phyloP scores from a whole-genome alignment of 2,329 filamentous ascomycete genomes.

The Remersonia thermophila region DNA sequence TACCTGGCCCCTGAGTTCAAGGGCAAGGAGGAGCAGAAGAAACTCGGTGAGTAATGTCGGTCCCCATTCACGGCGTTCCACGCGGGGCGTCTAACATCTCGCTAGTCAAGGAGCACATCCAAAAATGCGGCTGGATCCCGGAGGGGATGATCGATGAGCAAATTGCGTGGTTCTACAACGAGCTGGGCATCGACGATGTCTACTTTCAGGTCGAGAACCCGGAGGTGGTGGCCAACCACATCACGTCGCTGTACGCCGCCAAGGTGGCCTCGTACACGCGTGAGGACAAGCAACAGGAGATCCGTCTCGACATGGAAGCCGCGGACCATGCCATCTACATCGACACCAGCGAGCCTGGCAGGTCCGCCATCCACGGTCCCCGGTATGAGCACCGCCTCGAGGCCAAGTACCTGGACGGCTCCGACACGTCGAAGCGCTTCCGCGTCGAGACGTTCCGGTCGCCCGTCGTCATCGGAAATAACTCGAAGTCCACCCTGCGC shows the following conservation, averaged over 20 bases:
- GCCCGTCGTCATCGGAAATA: slow-evolving; percentile 61
- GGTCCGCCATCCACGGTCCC: slow-evolving; percentile 65
- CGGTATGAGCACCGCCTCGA: slow-evolving; percentile 89
- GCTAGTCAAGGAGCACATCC: slow-evolving; percentile 67
- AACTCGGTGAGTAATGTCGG: slow-evolving; percentile 43
- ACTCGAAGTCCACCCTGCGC: slow-evolving; percentile 69
- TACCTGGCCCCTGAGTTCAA: slow-evolving; percentile 92
- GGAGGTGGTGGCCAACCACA: slow-evolving; percentile 80
- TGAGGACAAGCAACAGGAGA: slow-evolving; percentile 88
- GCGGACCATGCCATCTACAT: slow-evolving; percentile 95
- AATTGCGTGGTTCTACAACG: slow-evolving; percentile 93
- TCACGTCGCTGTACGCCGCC: slow-evolving; percentile 91
- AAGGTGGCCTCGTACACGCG: slow-evolving; percentile 90
- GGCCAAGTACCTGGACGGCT: slow-evolving; percentile 84
- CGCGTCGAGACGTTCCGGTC: slow-evolving; percentile 97
- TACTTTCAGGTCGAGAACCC: slow-evolving; percentile 89
- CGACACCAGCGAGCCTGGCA: slow-evolving; percentile 85
- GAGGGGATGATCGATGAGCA: slow-evolving; percentile 71
- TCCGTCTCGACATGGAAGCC: slow-evolving; percentile 90
- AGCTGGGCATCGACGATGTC: slow-evolving; percentile 95
- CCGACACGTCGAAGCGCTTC: slow-evolving; percentile 60
- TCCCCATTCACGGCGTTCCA: not conserved
- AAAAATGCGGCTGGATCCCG: slow-evolving; percentile 76
- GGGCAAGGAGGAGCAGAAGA: slow-evolving; percentile 86
- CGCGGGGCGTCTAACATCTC: slow-evolving; percentile 4